Percentiles rank a stretch among this genome's conserved stretches.
phyloP scores from a whole-genome alignment of 441 rosid genomes.

The Macaranga tanarius region DNA sequence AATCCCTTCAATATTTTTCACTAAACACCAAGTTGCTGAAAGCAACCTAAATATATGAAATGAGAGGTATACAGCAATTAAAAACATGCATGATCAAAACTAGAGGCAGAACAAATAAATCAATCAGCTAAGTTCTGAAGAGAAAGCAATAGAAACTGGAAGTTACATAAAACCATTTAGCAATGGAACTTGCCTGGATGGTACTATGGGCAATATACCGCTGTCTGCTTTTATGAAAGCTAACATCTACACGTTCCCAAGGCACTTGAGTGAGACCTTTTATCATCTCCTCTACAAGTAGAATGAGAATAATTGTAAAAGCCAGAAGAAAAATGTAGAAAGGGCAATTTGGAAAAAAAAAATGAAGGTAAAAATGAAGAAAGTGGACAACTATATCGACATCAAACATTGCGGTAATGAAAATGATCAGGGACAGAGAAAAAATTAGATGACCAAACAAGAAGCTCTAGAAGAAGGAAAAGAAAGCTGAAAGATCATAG shows the following conservation, averaged over 20 bases:
- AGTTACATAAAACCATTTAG: slow-evolving; percentile 7
- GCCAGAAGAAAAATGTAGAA: background rate
- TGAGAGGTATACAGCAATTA: background rate
- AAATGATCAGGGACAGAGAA: background rate
- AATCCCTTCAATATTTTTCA: background rate
- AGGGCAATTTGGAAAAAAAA: slow-evolving; percentile 6
- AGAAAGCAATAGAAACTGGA: background rate
- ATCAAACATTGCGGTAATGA: background rate
- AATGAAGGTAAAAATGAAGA: background rate
- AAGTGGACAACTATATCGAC: background rate
- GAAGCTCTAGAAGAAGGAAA: background rate
- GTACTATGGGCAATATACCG: slow-evolving; percentile 79
- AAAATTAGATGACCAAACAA: background rate
- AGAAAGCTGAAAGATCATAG: background rate
- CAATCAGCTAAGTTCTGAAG: background rate
- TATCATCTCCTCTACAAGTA: slow-evolving; percentile 73
- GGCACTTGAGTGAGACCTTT: slow-evolving; percentile 72
- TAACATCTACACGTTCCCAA: slow-evolving; percentile 93
- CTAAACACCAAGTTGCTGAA: background rate
- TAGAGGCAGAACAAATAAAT: background rate
- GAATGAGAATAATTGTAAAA: slow-evolving; percentile 9
- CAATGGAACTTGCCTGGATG: slow-evolving; percentile 68
- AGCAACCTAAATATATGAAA: background rate
- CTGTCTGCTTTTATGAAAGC: slow-evolving; percentile 81
- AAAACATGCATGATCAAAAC: background rate